phyloP scores from a whole-genome alignment of 768 basidiomycete species.

The Boletales sp. region DNA sequence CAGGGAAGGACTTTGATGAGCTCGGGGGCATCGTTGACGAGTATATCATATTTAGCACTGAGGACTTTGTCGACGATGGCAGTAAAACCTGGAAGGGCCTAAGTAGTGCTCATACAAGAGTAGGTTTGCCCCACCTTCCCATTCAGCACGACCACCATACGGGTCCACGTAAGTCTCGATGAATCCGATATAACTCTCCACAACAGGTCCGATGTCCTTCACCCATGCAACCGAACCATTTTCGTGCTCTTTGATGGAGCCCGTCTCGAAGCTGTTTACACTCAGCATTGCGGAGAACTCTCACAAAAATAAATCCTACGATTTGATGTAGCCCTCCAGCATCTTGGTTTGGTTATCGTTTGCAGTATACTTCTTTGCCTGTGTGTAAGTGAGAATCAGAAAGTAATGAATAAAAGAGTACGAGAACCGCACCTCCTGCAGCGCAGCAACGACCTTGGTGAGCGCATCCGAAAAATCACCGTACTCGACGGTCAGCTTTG shows the following conservation, averaged over 20 bases:
- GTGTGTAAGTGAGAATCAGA: not conserved
- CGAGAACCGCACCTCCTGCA: conserved; percentile 49
- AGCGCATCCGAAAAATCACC: conserved; percentile 70
- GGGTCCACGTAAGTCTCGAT: conserved; percentile 88
- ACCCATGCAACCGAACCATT: conserved; percentile 80
- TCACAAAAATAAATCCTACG: conserved; percentile 40
- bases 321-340: conserved; percentile 76
- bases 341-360: conserved; percentile 71
- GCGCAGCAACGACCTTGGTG: conserved; percentile 48
- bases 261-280: conserved; percentile 56
- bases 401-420: not conserved
- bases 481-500: conserved; percentile 62
- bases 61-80: conserved; percentile 85
- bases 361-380: conserved; percentile 73
- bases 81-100: conserved; percentile 61
- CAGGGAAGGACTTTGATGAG: conserved; percentile 82
- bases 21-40: conserved; percentile 74
- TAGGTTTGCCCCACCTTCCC: conserved; percentile 61
- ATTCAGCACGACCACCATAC: conserved; percentile 87
- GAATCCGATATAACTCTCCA: conserved; percentile 87
- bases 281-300: not conserved
- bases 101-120: not conserved
- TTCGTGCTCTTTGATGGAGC: conserved; percentile 78
- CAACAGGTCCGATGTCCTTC: conserved; percentile 80
- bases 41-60: conserved; percentile 74